Base-by-base conservation (phyloP, 768 basidiomycete species). In the Panus rudis region DNA sequence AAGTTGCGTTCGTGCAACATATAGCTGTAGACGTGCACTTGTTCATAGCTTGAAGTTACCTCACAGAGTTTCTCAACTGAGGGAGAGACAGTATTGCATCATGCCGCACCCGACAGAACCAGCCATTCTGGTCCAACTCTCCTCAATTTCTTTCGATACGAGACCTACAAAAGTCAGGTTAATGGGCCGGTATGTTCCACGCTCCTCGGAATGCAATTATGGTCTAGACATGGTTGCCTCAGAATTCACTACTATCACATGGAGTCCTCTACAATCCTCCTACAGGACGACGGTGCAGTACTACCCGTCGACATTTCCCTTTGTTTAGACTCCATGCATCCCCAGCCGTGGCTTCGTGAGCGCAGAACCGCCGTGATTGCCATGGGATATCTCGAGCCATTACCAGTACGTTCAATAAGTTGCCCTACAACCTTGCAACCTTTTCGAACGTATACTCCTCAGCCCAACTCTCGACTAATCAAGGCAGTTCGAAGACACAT, bases 171-270 rank as follows among this genome's bases (percentile, higher is more conserved):
- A n/a, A n/a, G n/a, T n/a, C n/a, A n/a, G n/a, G n/a, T n/a, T n/a
- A n/a, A n/a, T n/a, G n/a, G n/a, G n/a, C n/a, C n/a, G n/a, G n/a
- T n/a, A n/a, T n/a, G n/a, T n/a, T n/a, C n/a, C n/a, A n/a, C n/a
- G n/a, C n/a, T n/a, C n/a, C n/a, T n/a, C n/a, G n/a, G n/a, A n/a
- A n/a, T n/a, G n/a, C n/a, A n/a, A n/a, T n/a, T n/a, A n/a, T n/a
- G n/a, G n/a, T n/a, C n/a, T n/a, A n/a, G n/a, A n/a, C n/a, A n/a
- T n/a, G n/a, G n/a, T 37, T 19, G 17, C 22, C 4, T n/a, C 28
- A 85, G 82, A 53, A 65, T 83, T 49, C 66, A 81, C 26, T 65
- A 70, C 23, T 80, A 81, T 55, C 78, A 83, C 47, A 62, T 65
- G 12, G 52, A 58, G 7, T 70, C 68, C 28, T 71, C 70, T 3